Evolutionary conservation across 129 eudicot genomes (phyloP).

Genomic region (Deinandra increscens): DNA sequence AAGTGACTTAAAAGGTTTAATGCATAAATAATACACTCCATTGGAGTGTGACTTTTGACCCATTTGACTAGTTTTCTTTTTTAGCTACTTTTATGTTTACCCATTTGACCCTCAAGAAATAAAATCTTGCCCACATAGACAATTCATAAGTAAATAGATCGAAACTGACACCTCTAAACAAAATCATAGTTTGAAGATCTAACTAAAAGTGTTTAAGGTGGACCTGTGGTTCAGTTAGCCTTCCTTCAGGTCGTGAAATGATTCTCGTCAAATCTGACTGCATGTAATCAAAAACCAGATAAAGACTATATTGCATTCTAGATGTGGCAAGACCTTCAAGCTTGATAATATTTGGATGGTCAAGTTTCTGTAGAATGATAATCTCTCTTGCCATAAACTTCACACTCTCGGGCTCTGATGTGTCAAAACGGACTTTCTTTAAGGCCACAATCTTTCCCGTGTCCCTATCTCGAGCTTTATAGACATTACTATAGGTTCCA

Average conservation of each 20-base stretch:
- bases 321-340: conserved; percentile 92
- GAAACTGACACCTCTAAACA: not conserved
- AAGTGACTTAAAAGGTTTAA: not conserved
- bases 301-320: conserved; percentile 87
- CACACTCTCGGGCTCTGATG: conserved; percentile 84
- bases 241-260: conserved; percentile 60
- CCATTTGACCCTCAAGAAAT: not conserved
- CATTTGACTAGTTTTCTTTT: not conserved
- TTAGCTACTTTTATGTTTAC: too few species aligned
- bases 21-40: too few species aligned
- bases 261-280: conserved; percentile 64
- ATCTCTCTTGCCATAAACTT: conserved; percentile 89
- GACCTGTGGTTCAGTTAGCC: conserved; percentile 83
- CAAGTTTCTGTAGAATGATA: conserved; percentile 56
- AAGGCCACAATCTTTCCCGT: conserved; percentile 73
- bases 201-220: conserved; percentile 1
- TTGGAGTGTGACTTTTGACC: not conserved
- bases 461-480: conserved; percentile 75
- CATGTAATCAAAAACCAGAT: conserved; percentile 77
- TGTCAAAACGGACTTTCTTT: conserved; percentile 80
- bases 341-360: conserved; percentile 82
- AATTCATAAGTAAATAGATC: not conserved
- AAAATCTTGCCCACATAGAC: not conserved
- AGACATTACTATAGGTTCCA: conserved; percentile 87
- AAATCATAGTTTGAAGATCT: conserved; percentile 2